phyloP scores from a whole-genome alignment of 2,329 filamentous ascomycete species.

The Fusarium sp. region DNA sequence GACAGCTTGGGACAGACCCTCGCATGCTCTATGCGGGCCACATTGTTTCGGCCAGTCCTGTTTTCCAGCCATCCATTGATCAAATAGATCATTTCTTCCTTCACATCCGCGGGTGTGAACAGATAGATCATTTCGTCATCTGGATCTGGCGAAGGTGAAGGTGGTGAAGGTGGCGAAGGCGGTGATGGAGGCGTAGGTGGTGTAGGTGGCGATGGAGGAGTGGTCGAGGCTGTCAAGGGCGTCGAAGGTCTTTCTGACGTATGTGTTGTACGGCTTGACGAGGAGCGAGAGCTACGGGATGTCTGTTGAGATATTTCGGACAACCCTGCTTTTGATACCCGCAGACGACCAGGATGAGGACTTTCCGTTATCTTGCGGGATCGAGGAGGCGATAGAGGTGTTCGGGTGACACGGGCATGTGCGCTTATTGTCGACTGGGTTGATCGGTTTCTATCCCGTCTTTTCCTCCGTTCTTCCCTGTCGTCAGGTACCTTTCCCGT shows the following conservation, averaged over 20 bases:
- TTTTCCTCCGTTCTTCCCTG: not conserved
- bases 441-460: not conserved
- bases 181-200: no score
- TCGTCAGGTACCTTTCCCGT: not conserved
- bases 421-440: not conserved
- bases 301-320: not conserved
- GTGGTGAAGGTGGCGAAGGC: no score
- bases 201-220: no score
- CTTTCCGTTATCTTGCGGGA: no score
- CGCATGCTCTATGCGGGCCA: not conserved
- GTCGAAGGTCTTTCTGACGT: not conserved
- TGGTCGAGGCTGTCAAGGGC: rapidly evolving
- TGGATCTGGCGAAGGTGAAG: no score
- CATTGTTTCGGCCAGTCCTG: not conserved
- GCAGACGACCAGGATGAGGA: not conserved
- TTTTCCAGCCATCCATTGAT: not conserved
- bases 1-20: rapidly evolving
- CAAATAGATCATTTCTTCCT: no score
- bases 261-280: not conserved
- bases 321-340: not conserved
- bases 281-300: not conserved
- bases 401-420: not conserved
- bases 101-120: no score
- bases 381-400: not conserved
- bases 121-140: no score